phyloP scores from a whole-genome alignment of 192 early-diverging fungal species.

The Kickxella alabastrina region DNA sequence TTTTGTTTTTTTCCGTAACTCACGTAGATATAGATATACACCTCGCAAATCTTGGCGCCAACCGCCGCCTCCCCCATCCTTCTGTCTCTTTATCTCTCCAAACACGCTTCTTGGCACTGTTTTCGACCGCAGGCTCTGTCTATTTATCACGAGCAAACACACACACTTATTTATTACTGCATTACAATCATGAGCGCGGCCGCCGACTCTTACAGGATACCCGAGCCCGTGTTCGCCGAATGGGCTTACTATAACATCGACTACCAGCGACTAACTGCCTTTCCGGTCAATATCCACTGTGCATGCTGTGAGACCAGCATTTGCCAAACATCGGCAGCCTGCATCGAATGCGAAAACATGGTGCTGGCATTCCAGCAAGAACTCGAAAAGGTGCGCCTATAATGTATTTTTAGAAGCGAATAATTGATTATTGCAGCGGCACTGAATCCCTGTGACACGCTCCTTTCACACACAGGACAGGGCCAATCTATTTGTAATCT shows the following conservation, averaged over 20 bases:
- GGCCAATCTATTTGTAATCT: neutral
- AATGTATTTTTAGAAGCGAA: neutral
- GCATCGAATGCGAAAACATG: constrained; percentile 21
- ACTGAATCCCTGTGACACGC: no score
- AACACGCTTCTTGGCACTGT: no score
- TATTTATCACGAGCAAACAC: no score
- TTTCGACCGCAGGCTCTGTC: no score
- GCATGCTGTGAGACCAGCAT: constrained; percentile 1
- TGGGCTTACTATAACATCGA: constrained; percentile 44
- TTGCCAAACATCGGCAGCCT: neutral
- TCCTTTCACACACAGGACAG: neutral
- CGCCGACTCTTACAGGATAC: constrained; percentile 13
- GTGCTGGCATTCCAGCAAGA: constrained; percentile 15
- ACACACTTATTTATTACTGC: neutral
- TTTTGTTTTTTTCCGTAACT: no score
- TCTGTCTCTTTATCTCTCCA: no score
- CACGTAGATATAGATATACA: no score
- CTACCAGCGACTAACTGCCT: constrained; percentile 17
- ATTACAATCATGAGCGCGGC: neutral
- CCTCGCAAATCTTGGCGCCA: no score
- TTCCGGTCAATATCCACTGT: constrained; percentile 9
- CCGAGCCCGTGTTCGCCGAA: constrained; percentile 42
- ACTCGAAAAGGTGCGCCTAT: constrained; percentile 27
- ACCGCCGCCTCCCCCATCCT: no score
- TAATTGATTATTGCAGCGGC: no score